Conservation (phyloP, 2,329 filamentous ascomycete genomes). For the Seiridium cupressi region DNA sequence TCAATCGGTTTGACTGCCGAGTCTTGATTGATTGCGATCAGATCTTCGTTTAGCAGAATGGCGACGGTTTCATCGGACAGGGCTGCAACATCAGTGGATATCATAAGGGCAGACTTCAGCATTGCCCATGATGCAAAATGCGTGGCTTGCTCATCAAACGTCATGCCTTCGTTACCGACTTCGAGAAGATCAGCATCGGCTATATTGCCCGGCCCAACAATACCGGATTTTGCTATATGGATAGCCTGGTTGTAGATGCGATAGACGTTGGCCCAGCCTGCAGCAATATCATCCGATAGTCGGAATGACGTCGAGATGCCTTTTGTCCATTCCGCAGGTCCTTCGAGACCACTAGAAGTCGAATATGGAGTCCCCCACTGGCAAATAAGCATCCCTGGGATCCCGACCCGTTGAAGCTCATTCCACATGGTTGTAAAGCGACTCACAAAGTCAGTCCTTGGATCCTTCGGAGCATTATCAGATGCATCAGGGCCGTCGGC, state of each 20-base stretch:
- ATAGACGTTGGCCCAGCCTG: not conserved
- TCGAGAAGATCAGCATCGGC: not conserved
- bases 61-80: not conserved
- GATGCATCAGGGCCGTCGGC: not conserved
- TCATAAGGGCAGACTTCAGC: not conserved
- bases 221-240: not conserved
- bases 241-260: not conserved
- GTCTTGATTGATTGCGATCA: not conserved
- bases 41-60: not conserved
- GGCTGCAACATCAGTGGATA: not conserved
- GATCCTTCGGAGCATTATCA: not conserved
- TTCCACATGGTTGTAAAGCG: not conserved
- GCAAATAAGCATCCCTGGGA: not conserved
- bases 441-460: not conserved
- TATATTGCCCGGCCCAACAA: not conserved
- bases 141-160: not conserved
- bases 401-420: not conserved
- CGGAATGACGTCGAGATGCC: not conserved
- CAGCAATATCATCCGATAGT: not conserved
- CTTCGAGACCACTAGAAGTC: not conserved
- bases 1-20: not conserved
- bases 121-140: not conserved
- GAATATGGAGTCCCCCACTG: not conserved
- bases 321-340: not conserved
- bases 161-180: not conserved